Evolutionary conservation across 2,329 filamentous ascomycete species (phyloP).

Genomic region (Diaporthe longicolla): DNA sequence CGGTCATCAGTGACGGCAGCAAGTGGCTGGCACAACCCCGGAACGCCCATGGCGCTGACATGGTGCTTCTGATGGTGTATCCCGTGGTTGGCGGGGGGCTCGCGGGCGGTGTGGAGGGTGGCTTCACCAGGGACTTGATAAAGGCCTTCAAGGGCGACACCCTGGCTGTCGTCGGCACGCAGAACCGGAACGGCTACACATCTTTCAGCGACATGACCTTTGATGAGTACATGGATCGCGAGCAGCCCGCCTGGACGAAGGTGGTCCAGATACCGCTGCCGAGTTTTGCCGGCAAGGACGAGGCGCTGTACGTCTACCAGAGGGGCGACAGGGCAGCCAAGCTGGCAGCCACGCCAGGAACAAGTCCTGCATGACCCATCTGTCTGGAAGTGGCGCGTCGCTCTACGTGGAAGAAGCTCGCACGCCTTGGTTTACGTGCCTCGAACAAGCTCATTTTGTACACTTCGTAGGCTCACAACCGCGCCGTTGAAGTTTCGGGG

Average conservation of each 20-base stretch:
- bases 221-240: conserved; percentile 74
- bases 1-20: conserved; percentile 71
- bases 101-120: conserved; percentile 73
- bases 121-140: conserved; percentile 75
- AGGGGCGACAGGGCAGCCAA: conserved; percentile 56
- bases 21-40: conserved; percentile 64
- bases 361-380: not conserved
- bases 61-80: conserved; percentile 79
- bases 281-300: conserved; percentile 83
- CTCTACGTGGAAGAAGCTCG: not conserved
- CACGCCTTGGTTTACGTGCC: not conserved
- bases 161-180: conserved; percentile 80
- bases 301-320: conserved; percentile 79
- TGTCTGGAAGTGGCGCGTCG: not conserved
- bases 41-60: conserved; percentile 64
- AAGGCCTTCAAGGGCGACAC: conserved; percentile 73
- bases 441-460: too few species aligned
- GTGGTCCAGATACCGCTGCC: conserved; percentile 76
- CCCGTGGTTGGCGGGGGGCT: conserved; percentile 76
- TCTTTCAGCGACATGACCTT: conserved; percentile 75
- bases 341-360: conserved; percentile 7
- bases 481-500: not conserved
- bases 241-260: conserved; percentile 71
- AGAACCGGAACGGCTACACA: conserved; percentile 82
- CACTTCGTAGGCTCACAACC: not conserved